Evolutionary conservation across 2,329 filamentous ascomycete genomes (phyloP).

Genomic region (Calycina marina): DNA sequence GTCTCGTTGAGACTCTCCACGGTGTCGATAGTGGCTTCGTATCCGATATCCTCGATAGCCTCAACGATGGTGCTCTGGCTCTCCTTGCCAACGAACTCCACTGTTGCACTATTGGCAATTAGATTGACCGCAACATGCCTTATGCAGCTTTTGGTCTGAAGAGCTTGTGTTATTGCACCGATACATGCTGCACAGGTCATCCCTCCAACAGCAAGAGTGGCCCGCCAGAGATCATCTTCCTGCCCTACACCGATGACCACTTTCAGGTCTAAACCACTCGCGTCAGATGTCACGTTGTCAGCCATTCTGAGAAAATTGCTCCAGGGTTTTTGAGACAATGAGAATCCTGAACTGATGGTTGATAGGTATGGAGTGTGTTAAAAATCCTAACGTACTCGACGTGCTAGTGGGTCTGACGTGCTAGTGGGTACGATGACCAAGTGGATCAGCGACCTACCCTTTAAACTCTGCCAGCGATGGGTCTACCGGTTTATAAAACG

Average conservation of each 20-base stretch:
- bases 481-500: too few relatives aligned
- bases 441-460: too few relatives aligned
- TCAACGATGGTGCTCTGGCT: constrained; percentile 30
- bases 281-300: too few relatives aligned
- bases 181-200: constrained; percentile 44
- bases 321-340: too few relatives aligned
- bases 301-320: too few relatives aligned
- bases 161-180: constrained; percentile 30
- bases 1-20: constrained; percentile 17
- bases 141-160: constrained; percentile 33
- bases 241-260: constrained; percentile 25
- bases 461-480: background rate
- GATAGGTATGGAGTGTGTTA: too few relatives aligned
- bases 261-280: too few relatives aligned
- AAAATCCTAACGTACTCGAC: too few relatives aligned
- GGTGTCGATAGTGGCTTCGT: constrained; percentile 46
- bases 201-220: constrained; percentile 35
- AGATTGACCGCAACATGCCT: constrained; percentile 34
- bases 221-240: constrained; percentile 29
- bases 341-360: too few relatives aligned
- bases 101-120: constrained; percentile 34
- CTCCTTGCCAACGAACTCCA: constrained; percentile 30
- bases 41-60: constrained; percentile 47
- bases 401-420: too few relatives aligned
- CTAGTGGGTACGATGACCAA: too few relatives aligned